Conservation (phyloP, 495 filamentous ascomycete species). For the Terfezia claveryi region DNA sequence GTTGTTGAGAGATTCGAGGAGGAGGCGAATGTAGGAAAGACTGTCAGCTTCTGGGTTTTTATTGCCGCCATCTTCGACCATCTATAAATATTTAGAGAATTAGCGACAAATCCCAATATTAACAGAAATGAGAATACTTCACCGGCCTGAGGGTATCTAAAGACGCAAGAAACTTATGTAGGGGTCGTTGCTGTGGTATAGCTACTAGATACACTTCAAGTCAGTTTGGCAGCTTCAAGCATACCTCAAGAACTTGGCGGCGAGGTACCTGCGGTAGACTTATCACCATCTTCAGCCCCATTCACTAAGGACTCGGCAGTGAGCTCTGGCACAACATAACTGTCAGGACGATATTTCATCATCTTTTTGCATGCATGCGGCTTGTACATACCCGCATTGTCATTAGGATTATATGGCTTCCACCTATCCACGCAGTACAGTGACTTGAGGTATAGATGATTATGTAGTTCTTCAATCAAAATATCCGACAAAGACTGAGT, state of each 20-base stretch:
- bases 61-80: conserved; percentile 60
- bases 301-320: neutral
- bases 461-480: conserved; percentile 85
- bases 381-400: conserved; percentile 12
- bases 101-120: neutral
- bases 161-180: conserved; percentile 60
- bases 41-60: conserved; percentile 89
- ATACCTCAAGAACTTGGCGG: neutral
- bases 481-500: conserved; percentile 63
- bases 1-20: conserved; percentile 74
- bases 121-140: neutral
- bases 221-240: no score
- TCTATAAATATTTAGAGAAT: conserved; percentile 14
- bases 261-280: conserved; percentile 16
- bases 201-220: neutral
- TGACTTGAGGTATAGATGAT: conserved; percentile 90
- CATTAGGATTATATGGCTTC: conserved; percentile 37
- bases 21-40: conserved; percentile 71
- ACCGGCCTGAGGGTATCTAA: conserved; percentile 41
- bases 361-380: no score
- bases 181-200: conserved; percentile 32
- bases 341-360: no score
- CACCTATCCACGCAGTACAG: conserved; percentile 89
- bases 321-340: no score
- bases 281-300: conserved; percentile 3